phyloP scores from a whole-genome alignment of 1,139 yeast genomes.

The Scheffersomyces cryptocercus region DNA sequence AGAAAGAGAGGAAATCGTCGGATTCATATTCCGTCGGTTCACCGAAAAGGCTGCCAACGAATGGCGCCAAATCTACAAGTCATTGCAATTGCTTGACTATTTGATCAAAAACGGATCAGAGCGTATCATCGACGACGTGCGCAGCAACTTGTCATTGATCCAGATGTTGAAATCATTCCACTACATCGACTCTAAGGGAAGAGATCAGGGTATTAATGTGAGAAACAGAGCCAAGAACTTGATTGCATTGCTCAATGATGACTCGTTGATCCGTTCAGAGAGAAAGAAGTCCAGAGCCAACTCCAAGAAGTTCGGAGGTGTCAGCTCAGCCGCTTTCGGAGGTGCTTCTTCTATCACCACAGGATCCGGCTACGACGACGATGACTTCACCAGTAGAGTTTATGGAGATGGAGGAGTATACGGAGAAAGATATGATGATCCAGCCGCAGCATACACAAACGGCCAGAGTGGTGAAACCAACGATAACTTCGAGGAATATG shows the following conservation, averaged over 20 bases:
- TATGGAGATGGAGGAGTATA: conserved; percentile 83
- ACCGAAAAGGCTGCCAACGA: conserved; percentile 94
- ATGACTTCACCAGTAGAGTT: conserved; percentile 55
- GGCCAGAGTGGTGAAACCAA: conserved; percentile 37
- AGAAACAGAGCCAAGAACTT: conserved; percentile 86
- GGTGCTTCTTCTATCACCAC: conserved; percentile 47
- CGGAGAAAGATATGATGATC: conserved; percentile 65
- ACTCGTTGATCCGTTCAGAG: conserved; percentile 73
- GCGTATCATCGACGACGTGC: conserved; percentile 90
- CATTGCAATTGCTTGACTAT: conserved; percentile 87
- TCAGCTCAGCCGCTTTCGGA: conserved; percentile 53
- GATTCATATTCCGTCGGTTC: conserved; percentile 75
- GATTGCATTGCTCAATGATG: conserved; percentile 72
- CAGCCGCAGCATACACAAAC: conserved; percentile 45
- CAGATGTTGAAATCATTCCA: conserved; percentile 93
- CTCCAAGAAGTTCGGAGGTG: conserved; percentile 77
- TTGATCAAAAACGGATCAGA: conserved; percentile 91
- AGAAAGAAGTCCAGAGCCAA: conserved; percentile 87
- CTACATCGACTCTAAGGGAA: conserved; percentile 89
- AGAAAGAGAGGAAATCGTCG: conserved; percentile 74
- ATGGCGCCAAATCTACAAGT: conserved; percentile 97
- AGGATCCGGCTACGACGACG: conserved; percentile 50
- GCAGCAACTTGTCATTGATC: conserved; percentile 78
- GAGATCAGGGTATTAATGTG: conserved; percentile 95
- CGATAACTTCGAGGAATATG: conserved; percentile 71